These are phyloP conservation scores for Thoreauomyces humboldtii DNA, from an alignment of 192 early-diverging fungal species.

Conservation along the genomic window DNA sequence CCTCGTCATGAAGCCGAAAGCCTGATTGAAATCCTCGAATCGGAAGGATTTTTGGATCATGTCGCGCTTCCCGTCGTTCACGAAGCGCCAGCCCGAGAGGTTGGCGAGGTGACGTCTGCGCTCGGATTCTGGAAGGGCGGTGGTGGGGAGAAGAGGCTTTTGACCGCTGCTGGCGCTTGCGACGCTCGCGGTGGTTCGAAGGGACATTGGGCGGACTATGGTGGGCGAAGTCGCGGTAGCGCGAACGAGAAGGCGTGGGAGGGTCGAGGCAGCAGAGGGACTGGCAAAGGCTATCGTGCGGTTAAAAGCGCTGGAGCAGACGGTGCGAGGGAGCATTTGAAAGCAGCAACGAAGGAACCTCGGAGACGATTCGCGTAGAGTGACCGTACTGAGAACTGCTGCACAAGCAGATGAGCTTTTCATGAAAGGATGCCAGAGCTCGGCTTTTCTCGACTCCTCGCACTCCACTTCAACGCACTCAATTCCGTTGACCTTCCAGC, in stretches of 20 bases:
- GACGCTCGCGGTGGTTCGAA: conserved; percentile 1
- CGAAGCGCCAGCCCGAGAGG: conserved; percentile 17
- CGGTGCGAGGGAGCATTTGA: conserved; percentile 1
- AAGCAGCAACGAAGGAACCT: too few species aligned
- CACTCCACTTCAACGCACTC: too few species aligned
- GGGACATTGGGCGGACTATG: background rate
- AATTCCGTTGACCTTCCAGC: too few species aligned
- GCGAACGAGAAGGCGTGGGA: background rate
- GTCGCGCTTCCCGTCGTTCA: conserved; percentile 27
- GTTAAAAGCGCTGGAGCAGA: background rate
- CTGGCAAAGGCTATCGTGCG: background rate
- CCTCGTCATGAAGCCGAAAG: conserved; percentile 93
- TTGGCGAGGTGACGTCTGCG: conserved; percentile 4
- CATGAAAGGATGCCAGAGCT: too few species aligned
- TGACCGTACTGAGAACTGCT: too few species aligned
- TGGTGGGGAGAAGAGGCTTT: conserved; percentile 9
- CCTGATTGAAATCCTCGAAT: conserved; percentile 82
- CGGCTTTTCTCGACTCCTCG: too few species aligned
- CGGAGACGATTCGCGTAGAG: too few species aligned
- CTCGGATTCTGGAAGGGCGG: conserved; percentile 6
- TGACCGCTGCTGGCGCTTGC: conserved; percentile 1
- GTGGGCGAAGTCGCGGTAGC: background rate
- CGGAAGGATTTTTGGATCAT: conserved; percentile 58
- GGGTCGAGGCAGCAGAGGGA: too few species aligned
- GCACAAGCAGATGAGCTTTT: too few species aligned